Conservation (phyloP, 257 asterid species). For the Primulina eburnea region DNA sequence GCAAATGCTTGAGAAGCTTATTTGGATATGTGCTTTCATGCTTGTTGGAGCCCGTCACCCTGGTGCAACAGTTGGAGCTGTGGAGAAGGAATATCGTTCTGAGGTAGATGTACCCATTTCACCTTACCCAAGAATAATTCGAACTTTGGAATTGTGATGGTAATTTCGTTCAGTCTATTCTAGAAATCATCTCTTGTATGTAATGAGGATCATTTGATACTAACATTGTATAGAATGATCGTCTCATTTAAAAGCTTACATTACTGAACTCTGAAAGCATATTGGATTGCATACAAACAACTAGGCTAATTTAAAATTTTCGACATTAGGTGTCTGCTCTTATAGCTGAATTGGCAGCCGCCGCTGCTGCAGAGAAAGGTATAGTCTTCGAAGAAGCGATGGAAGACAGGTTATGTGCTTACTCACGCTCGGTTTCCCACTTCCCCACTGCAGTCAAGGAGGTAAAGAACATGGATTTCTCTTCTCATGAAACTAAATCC, state of each 20-base stretch:
- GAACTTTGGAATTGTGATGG: neutral
- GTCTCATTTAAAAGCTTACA: no score
- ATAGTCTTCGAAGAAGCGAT: constrained; percentile 67
- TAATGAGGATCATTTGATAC: neutral
- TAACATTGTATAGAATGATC: neutral
- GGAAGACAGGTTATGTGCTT: constrained; percentile 88
- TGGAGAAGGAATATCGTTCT: constrained; percentile 77
- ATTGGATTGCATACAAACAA: neutral
- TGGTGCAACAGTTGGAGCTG: constrained; percentile 88
- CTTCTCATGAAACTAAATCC: neutral
- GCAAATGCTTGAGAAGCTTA: constrained; percentile 97
- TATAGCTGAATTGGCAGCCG: constrained; percentile 75
- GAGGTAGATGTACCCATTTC: constrained; percentile 48
- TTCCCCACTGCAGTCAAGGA: constrained; percentile 98
- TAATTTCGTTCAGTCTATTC: neutral
- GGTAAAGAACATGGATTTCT: constrained; percentile 39
- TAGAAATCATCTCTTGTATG: neutral
- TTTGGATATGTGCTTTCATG: constrained; percentile 99
- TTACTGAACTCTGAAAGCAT: neutral
- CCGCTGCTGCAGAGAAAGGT: constrained; percentile 82
- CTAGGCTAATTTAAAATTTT: constrained; percentile 7
- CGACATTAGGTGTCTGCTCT: constrained; percentile 66
- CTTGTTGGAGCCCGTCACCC: constrained; percentile 99
- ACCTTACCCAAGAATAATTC: neutral
- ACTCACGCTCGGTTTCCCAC: constrained; percentile 88